Percentiles rank a stretch among this genome's conserved stretches.
Evolutionary conservation across 257 asterid species (phyloP).

Genomic region (Capsicum rhomboideum): DNA sequence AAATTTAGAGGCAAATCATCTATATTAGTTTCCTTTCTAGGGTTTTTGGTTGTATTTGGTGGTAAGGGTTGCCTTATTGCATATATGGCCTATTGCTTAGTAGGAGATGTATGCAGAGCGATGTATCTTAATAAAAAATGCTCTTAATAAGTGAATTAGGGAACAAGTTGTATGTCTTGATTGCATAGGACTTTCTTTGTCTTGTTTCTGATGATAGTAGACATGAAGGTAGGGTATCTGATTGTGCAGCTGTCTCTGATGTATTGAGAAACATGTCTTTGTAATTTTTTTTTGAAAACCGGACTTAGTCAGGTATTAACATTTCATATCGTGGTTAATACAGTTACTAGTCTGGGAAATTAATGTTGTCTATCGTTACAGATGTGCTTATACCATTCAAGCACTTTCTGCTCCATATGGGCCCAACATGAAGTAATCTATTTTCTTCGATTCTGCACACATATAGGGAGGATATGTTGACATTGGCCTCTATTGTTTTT

Average conservation of each 20-base stretch:
- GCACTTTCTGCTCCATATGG: conserved; percentile 26
- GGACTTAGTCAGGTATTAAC: conserved; percentile 38
- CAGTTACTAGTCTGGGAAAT: conserved; percentile 30
- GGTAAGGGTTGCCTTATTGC: not conserved
- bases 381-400: conserved; percentile 3
- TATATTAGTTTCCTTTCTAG: not conserved
- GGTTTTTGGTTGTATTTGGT: not conserved
- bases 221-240: not conserved
- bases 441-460: not conserved
- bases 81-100: not conserved
- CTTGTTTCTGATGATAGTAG: not conserved
- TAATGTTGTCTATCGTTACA: conserved; percentile 21
- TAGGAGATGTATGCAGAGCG: too few relatives aligned
- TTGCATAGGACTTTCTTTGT: not conserved
- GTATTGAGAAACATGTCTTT: not conserved
- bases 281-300: not conserved
- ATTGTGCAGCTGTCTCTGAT: not conserved
- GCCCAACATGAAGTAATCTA: not conserved
- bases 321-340: conserved; percentile 4
- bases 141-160: not conserved
- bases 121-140: too few relatives aligned
- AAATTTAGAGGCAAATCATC: not conserved
- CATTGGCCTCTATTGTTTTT: not conserved
- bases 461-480: too few relatives aligned
- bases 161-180: not conserved